These are phyloP conservation scores for Gardenia jasminoides DNA, from an alignment of 257 asterid species.

Conservation along the genomic window DNA sequence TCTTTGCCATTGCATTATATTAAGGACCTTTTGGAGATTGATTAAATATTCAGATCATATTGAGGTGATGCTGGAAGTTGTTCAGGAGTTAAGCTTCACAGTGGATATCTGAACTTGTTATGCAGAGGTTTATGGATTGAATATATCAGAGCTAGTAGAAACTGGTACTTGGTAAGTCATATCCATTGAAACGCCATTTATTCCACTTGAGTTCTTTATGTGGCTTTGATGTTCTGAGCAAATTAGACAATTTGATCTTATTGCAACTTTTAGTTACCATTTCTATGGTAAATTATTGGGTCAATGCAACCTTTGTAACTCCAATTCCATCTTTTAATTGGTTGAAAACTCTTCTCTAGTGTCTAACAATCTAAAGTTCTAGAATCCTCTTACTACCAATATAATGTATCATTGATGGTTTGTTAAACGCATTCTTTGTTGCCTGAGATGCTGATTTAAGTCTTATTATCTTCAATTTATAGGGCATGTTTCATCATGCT, in stretches of 20 bases:
- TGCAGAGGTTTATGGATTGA: too few species aligned
- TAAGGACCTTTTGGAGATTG: background rate
- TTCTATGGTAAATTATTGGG: background rate
- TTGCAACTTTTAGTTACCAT: background rate
- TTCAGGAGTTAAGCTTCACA: too few species aligned
- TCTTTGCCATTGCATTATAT: background rate
- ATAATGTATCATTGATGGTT: background rate
- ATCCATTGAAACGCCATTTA: too few species aligned
- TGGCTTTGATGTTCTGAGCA: too few species aligned
- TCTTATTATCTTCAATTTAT: background rate
- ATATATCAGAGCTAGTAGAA: too few species aligned
- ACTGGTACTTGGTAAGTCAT: too few species aligned
- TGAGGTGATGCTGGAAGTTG: too few species aligned
- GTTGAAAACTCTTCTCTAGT: background rate
- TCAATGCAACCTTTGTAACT: background rate
- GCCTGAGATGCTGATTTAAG: background rate
- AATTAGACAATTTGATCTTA: background rate
- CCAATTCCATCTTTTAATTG: too few species aligned
- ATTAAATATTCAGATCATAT: too few species aligned
- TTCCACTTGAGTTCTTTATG: too few species aligned
- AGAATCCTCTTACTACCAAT: background rate
- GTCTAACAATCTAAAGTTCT: background rate
- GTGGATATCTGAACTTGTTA: too few species aligned
- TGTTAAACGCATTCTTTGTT: background rate
- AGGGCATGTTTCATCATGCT: background rate